Base-by-base conservation (phyloP, 345 rosid species). In the Abelmoschus esculentus region DNA sequence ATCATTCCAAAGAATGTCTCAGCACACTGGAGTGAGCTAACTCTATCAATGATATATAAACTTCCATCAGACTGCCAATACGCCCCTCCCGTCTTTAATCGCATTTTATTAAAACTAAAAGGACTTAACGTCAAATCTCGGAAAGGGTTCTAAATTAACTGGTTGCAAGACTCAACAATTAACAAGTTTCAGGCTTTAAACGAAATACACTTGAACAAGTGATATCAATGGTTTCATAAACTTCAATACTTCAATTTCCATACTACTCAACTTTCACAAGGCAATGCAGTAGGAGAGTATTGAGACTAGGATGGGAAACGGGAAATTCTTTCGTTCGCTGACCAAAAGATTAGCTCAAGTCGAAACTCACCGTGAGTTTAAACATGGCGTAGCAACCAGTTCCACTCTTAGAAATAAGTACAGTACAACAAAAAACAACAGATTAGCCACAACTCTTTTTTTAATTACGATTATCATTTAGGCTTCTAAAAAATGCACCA, bases 101-200 rank as follows among this genome's bases (percentile, higher is more conserved):
- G 7, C 14, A 26, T 14, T 44, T 44, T 29, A 13, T 26, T 26
- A 65, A 26, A 15, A 40, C 18, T 64, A 22, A 64, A 44, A 44
- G n/a, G 19, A 64, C 11, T 46, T 26, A 65, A 6, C 55, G 7
- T 1, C 3, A 42, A 65, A 46, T 13, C 19, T 46, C 38, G 22
- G 34, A 17, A 22, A 66, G 19, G 55, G 12, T 46, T 66, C 56
- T 47, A 66, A 9, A 26, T 28, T 6, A 26, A 22, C 18, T 15
- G 19, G 26, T 47, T 47, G 42, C 40, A 49, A 28, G 22, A 28
- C 38, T 44, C 7, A 0, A 11, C 0, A 14, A 19, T 26, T 47
- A 29, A 29, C 56, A 66, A 49, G 57, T n/a, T 66, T 49, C 70
- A 66, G 28, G n/a, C 56, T 49, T 29, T 66, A 66, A 14, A 28